Evolutionary conservation across 2,329 filamentous ascomycete species (phyloP), one percentile per base, ranked within the genome.

Genomic region (Aaosphaeria arxii): DNA sequence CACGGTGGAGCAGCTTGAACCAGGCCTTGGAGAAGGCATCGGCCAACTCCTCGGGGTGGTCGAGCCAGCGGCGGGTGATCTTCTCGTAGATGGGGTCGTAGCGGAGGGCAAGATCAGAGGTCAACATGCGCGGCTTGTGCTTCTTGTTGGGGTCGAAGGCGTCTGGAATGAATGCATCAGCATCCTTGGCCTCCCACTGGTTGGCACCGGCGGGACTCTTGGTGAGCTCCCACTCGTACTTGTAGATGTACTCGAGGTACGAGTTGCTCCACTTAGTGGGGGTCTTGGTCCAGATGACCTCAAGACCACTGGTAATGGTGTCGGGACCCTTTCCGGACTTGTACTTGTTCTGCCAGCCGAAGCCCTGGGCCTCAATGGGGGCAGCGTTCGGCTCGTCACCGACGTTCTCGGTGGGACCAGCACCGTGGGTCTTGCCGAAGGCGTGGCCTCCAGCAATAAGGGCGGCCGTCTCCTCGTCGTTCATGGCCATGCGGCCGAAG

Each of bases 1-100:
- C 88, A 74, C 88, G 87, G 75, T 91, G 88, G 32, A 87, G 77
- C 39, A 91, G 80, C 82, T 91, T 91, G 81, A 89, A 91, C 88
- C 88, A 91, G 11, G 88, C 88, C 43, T 82, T 81, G 24, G 80
- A 77, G 62, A 91, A 91, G 6, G 80, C 84, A 51, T 89, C 83
- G 46, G 77, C 78, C 36, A 91, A 78, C 75, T 88, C 72, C 41
- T 87, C 78, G 1, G 85, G 85, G 72, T 91, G 74, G 56, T 83
- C 81, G 42, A 86, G 74, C 80, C 84, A 91, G 59, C 78, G 80
- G 45, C 84, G 81, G 13, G 85, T 81, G 65, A 91, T 88, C 81
- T 89, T 89, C 74, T 87, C 84, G 73, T 88, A 91, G 6, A 58
- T 75, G 2, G 85, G 83, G 64, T 91, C 88, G 65, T 81, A 81